These are phyloP conservation scores for Sphagnum fallax DNA, from an alignment of 228 moss, liverwort and hornwort species.

Conservation along the genomic window DNA sequence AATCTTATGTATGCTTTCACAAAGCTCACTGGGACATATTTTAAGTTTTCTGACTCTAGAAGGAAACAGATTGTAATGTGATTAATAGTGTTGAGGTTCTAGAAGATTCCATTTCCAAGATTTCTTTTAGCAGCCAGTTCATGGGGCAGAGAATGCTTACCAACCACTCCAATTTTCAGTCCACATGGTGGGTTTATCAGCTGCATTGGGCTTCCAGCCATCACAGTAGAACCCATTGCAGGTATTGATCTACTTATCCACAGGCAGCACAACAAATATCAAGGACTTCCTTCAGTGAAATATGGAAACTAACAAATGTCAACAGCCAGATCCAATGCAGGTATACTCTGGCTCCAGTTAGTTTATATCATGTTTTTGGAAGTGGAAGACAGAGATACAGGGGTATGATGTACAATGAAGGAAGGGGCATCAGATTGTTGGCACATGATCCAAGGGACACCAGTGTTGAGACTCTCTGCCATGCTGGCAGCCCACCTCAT, in stretches of 20 bases:
- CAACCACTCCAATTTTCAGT: constrained; percentile 82
- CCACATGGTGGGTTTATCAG: constrained; percentile 60
- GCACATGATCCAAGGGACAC: constrained; percentile 93
- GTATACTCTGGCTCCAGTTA: too few relatives aligned
- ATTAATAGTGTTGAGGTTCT: too few relatives aligned
- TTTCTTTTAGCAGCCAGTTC: too few relatives aligned
- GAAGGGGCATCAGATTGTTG: constrained; percentile 63
- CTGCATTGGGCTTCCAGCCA: constrained; percentile 43
- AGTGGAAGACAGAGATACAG: neutral
- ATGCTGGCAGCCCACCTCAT: constrained; percentile 58
- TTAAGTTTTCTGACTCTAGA: too few relatives aligned
- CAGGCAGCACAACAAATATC: neutral
- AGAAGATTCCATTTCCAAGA: too few relatives aligned
- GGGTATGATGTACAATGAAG: constrained; percentile 24
- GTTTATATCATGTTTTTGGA: too few relatives aligned
- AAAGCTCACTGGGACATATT: too few relatives aligned
- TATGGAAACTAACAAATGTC: too few relatives aligned
- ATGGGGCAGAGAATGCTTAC: constrained; percentile 13
- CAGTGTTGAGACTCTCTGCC: constrained; percentile 37
- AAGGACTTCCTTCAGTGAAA: too few relatives aligned
- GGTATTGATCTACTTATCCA: constrained; percentile 52
- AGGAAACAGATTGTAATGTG: too few relatives aligned
- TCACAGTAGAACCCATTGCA: constrained; percentile 86
- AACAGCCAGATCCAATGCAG: too few relatives aligned
- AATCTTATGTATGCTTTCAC: too few relatives aligned